Base-by-base conservation (phyloP, 495 filamentous ascomycete species). In the Glarea lozoyensis region DNA sequence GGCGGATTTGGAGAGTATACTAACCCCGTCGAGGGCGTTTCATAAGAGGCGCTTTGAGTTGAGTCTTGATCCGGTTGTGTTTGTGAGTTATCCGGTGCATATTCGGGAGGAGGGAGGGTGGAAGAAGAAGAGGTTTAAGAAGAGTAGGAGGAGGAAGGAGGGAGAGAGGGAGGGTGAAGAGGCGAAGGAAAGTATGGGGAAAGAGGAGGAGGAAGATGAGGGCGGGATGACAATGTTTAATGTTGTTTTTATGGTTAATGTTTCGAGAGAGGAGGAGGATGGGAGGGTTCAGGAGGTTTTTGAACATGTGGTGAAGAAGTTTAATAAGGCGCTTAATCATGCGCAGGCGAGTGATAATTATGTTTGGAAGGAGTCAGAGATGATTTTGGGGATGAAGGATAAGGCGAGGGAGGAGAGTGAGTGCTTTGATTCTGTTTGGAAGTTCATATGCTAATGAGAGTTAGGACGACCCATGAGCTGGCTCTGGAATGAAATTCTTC, bases 211-310 rank as follows among this genome's bases (percentile, higher is more conserved):
- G 54, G 51, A 67, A 59, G 53, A 65, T 53, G 13, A n/a, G 55
- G 61, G 37, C 52, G 63, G 27, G 32, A 89, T 98, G 84, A 88
- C 78, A 17, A 95, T 96, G 88, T 98, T 98, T 60, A 88, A 97
- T 63, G 76, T 96, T 24, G 86, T 95, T 11, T 97, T 96, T 62
- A 84, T 94, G 24, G 63, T 95, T 37, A 81, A 85, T 54, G 82
- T 86, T 2, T 83, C 84, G 27, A 71, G 81, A 37, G 63, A 85
- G 31, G 86, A 93, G 59, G 81, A 81, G 52, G 81, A 82, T 35
- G 66, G 79, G 37, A 69, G 87, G 16, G 71, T 88, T 35, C 73
- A 79, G 42, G 79, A 90, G 38, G 81, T 96, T 57, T 94, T 89
- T 56, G 73, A 86, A 40, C 79, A 94, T 57, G 80, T 95, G 17